Evolutionary conservation across 441 rosid genomes (phyloP).

Genomic region (Corymbia citriodora): DNA sequence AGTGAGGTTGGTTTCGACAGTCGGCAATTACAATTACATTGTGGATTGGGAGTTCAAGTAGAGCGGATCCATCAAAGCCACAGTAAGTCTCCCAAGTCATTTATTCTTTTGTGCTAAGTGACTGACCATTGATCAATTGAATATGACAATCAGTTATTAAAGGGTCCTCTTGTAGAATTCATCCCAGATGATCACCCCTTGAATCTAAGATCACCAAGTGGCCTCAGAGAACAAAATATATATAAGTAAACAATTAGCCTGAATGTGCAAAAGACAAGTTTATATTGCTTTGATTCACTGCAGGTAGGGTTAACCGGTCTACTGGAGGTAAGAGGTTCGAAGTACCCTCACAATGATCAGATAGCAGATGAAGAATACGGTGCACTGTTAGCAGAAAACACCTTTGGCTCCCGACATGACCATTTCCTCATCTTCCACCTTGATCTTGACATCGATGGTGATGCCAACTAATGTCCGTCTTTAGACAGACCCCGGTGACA

Average conservation of each 20-base stretch:
- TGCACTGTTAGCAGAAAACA: constrained; percentile 42
- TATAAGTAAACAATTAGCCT: too few relatives aligned
- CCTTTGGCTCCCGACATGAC: constrained; percentile 45
- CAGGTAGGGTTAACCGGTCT: constrained; percentile 59
- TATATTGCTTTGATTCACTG: neutral
- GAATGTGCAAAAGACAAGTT: too few relatives aligned
- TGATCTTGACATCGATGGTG: constrained; percentile 62
- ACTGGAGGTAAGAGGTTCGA: constrained; percentile 36
- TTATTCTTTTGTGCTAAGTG: neutral
- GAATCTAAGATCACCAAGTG: too few relatives aligned
- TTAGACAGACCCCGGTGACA: constrained; percentile 18
- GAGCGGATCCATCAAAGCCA: constrained; percentile 53
- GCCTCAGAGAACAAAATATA: too few relatives aligned
- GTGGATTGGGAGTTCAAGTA: constrained; percentile 72
- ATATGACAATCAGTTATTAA: too few relatives aligned
- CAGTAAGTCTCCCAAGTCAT: constrained; percentile 13
- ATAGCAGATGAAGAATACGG: constrained; percentile 42
- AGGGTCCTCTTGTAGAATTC: too few relatives aligned
- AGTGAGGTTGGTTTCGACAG: constrained; percentile 41
- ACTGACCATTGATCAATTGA: neutral
- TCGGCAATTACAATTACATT: constrained; percentile 58
- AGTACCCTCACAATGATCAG: constrained; percentile 30
- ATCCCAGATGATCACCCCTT: too few relatives aligned
- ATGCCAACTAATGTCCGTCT: constrained; percentile 34
- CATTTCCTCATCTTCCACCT: constrained; percentile 51